phyloP scores from a whole-genome alignment of 2,329 filamentous ascomycete species.

The Aspergillus brunneoviolaceus region DNA sequence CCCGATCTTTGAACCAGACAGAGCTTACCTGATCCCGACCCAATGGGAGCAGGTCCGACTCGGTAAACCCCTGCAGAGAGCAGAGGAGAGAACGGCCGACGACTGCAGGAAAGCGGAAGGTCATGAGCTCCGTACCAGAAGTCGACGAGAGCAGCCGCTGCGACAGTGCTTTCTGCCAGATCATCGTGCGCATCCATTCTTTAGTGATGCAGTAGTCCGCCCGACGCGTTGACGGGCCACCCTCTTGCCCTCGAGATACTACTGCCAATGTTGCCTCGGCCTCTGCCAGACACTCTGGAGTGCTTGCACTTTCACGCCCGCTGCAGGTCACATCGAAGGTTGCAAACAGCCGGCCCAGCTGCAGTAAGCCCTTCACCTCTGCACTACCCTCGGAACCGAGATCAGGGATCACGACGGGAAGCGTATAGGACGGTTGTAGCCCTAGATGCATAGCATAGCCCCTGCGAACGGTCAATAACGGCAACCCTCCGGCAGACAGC shows the following conservation, averaged over 20 bases:
- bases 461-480: conserved; percentile 14
- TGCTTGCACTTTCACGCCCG: not conserved
- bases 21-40: conserved; percentile 31
- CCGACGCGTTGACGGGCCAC: conserved; percentile 21
- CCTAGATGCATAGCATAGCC: conserved; percentile 34
- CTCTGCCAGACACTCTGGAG: conserved; percentile 15
- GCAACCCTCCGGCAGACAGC: too few relatives aligned
- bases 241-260: conserved; percentile 13
- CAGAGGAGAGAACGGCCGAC: conserved; percentile 28
- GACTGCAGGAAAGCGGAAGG: conserved; percentile 27
- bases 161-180: conserved; percentile 33
- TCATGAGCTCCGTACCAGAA: conserved; percentile 21
- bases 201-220: conserved; percentile 32
- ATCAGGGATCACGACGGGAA: conserved; percentile 11
- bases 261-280: conserved; percentile 24
- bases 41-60: conserved; percentile 29
- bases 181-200: conserved; percentile 35
- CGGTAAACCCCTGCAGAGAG: conserved; percentile 24
- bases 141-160: conserved; percentile 27
- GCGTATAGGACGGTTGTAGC: conserved; percentile 25
- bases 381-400: conserved; percentile 8
- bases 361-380: conserved; percentile 26
- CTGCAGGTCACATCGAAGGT: conserved; percentile 25
- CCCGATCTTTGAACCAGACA: not conserved
- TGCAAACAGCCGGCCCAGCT: conserved; percentile 26